Evolutionary conservation across 2,329 filamentous ascomycete genomes (phyloP).

Genomic region (Knoxdaviesia proteae): DNA sequence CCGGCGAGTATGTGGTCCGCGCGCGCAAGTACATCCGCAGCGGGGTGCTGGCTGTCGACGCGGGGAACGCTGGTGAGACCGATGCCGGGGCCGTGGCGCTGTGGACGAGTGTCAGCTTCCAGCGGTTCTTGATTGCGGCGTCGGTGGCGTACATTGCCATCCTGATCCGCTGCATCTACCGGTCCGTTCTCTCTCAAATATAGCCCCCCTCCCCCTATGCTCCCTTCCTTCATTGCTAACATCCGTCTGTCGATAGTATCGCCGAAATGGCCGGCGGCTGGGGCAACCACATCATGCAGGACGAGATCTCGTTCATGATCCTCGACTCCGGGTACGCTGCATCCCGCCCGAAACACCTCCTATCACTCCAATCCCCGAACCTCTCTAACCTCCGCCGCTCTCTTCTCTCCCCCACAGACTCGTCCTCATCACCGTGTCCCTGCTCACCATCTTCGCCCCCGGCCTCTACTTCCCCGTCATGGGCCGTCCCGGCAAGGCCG

Average conservation of each 20-base stretch:
- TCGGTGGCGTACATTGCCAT: constrained; percentile 22
- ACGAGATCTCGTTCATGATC: constrained; percentile 36
- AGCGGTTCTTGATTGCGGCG: constrained; percentile 22
- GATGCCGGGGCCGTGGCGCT: constrained; percentile 11
- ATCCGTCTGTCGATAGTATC: constrained; percentile 18
- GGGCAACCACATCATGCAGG: constrained; percentile 42
- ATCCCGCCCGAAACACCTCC: too few relatives aligned
- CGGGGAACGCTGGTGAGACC: constrained; percentile 7
- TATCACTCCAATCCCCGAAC: not conserved
- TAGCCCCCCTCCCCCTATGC: too few relatives aligned
- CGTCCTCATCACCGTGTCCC: constrained; percentile 24
- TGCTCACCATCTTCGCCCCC: constrained; percentile 32
- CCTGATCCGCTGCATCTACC: constrained; percentile 31
- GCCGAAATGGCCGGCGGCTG: constrained; percentile 44
- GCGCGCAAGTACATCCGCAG: constrained; percentile 17
- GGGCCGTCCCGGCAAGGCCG: constrained; percentile 8
- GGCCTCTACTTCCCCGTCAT: constrained; percentile 35
- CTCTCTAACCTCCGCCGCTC: not conserved
- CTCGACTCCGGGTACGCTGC: constrained; percentile 19
- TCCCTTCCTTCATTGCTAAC: not conserved
- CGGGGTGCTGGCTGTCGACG: constrained; percentile 8
- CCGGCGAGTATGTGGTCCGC: constrained; percentile 23
- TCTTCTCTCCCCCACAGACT: constrained; percentile 13
- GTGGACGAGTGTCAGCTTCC: constrained; percentile 22
- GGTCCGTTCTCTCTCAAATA: constrained; percentile 14